These are phyloP conservation scores for Trichopus zeylanicus DNA, from an alignment of 116 monocot species.

Conservation along the genomic window DNA sequence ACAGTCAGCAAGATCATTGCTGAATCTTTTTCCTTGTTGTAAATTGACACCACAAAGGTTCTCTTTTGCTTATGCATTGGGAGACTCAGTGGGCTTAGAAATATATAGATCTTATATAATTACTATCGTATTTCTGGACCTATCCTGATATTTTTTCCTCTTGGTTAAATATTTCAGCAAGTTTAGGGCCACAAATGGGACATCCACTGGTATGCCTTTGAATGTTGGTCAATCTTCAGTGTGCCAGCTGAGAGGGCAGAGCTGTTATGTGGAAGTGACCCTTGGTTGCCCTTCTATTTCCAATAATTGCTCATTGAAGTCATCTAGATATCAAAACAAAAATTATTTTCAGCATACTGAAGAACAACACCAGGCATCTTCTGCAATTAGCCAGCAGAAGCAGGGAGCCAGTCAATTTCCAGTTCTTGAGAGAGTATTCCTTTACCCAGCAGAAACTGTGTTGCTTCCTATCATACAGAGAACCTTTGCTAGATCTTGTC, in stretches of 20 bases:
- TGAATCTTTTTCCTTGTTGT: not conserved
- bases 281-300: slow-evolving; percentile 45
- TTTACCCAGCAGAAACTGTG: slow-evolving; percentile 67
- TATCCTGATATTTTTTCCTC: slow-evolving; percentile 7
- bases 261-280: slow-evolving; percentile 82
- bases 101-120: not conserved
- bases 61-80: not conserved
- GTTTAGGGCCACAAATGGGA: slow-evolving; percentile 38
- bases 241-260: slow-evolving; percentile 64
- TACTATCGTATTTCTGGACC: not conserved
- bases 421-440: slow-evolving; percentile 68
- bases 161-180: slow-evolving; percentile 39
- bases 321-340: slow-evolving; percentile 12
- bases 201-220: slow-evolving; percentile 25
- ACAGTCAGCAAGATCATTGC: not conserved
- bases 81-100: not conserved
- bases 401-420: slow-evolving; percentile 22
- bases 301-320: slow-evolving; percentile 13
- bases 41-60: not conserved
- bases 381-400: slow-evolving; percentile 31
- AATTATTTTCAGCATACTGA: slow-evolving; percentile 14
- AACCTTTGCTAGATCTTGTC: slow-evolving; percentile 64
- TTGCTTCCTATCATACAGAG: slow-evolving; percentile 67
- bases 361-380: slow-evolving; percentile 18
- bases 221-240: slow-evolving; percentile 38